Base-by-base conservation (phyloP, 306 rosid genomes). In the Mimosa pudica region DNA sequence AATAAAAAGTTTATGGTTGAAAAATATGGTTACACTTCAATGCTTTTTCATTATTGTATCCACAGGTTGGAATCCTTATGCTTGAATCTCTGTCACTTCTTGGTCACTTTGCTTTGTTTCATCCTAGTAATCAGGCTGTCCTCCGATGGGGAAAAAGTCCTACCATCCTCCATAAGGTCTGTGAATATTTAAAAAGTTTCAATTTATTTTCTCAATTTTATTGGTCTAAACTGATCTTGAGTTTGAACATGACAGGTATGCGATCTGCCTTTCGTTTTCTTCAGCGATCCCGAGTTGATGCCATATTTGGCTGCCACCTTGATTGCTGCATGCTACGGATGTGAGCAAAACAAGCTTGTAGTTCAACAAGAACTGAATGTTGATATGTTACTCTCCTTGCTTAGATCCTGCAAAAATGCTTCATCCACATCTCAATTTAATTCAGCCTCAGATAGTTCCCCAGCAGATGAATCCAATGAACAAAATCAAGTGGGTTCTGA, bases 141-240 rank as follows among this genome's bases (percentile, higher is more conserved):
- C 98, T 95, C 80, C 84, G 96, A 73, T 92, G 98, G 98, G 98
- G 98, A 83, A 93, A 91, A 86, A 87, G 98, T 78, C 98, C 98
- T 76, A 95, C 98, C 70, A 91, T 95, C 80, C 93, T 95, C 65
- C 98, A 95, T 83, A 95, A 95, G 97, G 98, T 93, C 84, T 62
- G 88, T 84, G 74, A 78, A 76, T 47, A 61, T 45, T 77, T 65
- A 75, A 45, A 17, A 41, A 42, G 16, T 33, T 49, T 66, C 12
- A 57, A 30, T 78, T 55, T 76, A 44, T 65, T 63, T 73, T 72
- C 76, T 78, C 62, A 57, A 66, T 63, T 57, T 79, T 71, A 72
- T 77, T 4, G 5, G 64, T 80, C 65, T 80, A 70, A 70, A 74
- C 88, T 94, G 69, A 90, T 78, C 11, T 38, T 84, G 84, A 80